A percentile compares a stretch with the other conserved stretches of the same genome.
These are phyloP conservation scores for Naganishia friedmannii DNA, from an alignment of 768 basidiomycete genomes.

Conservation along the genomic window DNA sequence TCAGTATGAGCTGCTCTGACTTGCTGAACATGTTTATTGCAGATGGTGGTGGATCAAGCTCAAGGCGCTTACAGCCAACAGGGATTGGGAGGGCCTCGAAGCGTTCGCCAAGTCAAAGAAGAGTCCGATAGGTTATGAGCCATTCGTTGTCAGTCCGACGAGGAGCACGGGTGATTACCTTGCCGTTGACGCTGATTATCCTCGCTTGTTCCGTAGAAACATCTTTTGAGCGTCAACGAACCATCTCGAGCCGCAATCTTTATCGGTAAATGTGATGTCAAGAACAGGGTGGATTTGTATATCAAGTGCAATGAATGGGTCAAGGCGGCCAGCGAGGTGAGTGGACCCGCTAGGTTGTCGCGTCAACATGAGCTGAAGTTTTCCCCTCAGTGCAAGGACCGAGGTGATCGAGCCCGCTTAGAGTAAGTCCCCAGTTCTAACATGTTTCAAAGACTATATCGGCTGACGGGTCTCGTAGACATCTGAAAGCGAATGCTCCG, in stretches of 20 bases:
- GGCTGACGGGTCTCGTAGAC: constrained; percentile 55
- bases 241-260: constrained; percentile 66
- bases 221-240: constrained; percentile 52
- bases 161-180: not conserved
- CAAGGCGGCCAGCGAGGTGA: constrained; percentile 68
- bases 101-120: constrained; percentile 79
- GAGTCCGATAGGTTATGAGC: constrained; percentile 91
- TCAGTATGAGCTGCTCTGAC: too few species aligned
- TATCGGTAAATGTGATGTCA: constrained; percentile 78
- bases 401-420: constrained; percentile 75
- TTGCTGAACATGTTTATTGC: not conserved
- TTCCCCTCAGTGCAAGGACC: constrained; percentile 66
- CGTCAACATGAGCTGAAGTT: constrained; percentile 24
- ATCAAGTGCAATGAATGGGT: constrained; percentile 88
- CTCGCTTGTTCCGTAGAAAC: constrained; percentile 35
- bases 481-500: constrained; percentile 70
- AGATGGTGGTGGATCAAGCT: constrained; percentile 95
- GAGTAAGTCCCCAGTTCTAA: constrained; percentile 62
- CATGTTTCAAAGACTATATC: constrained; percentile 8
- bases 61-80: constrained; percentile 69
- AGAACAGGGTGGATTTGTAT: constrained; percentile 78
- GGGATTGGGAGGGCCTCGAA: constrained; percentile 84
- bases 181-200: not conserved
- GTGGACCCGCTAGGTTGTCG: constrained; percentile 28
- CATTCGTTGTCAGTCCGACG: constrained; percentile 48